A percentile compares a stretch with the other conserved stretches of the same genome.
phyloP scores from a whole-genome alignment of 768 basidiomycete genomes.

The Collybia sordida region DNA sequence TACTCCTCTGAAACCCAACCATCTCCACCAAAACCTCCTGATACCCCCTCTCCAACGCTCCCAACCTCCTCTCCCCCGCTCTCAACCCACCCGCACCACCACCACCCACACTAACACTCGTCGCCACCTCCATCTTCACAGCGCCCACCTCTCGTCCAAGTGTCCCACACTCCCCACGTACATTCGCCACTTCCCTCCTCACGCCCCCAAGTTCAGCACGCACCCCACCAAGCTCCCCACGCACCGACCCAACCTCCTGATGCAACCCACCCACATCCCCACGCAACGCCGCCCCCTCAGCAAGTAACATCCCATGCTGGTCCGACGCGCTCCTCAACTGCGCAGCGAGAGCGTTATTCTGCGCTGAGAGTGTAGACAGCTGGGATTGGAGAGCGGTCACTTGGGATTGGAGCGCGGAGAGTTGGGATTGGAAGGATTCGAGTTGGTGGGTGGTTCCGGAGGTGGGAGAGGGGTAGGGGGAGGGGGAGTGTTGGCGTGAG shows the following conservation, averaged over 20 bases:
- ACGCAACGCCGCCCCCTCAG: neutral
- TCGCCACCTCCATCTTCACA: constrained; percentile 16
- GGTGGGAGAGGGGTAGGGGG: constrained; percentile 5
- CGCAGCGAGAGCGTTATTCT: neutral
- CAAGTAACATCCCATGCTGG: neutral
- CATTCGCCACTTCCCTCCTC: neutral
- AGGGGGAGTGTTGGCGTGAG: constrained; percentile 24
- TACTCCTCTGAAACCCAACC: constrained; percentile 44
- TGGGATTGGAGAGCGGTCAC: constrained; percentile 29
- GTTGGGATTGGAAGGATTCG: constrained; percentile 10
- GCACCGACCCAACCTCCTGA: neutral
- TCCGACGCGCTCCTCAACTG: constrained; percentile 2
- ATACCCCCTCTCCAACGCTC: constrained; percentile 37
- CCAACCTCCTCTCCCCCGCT: constrained; percentile 28
- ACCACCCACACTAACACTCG: constrained; percentile 25
- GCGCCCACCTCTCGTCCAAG: neutral
- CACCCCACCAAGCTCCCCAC: neutral
- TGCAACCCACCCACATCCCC: neutral
- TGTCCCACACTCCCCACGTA: neutral
- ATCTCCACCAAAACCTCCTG: constrained; percentile 36
- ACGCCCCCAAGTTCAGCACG: neutral
- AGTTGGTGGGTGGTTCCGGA: constrained; percentile 10
- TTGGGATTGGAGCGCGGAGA: constrained; percentile 29
- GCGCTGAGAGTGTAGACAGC: neutral
- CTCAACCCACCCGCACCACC: constrained; percentile 28